Evolutionary conservation across 179 eudicot species (phyloP).

Genomic region (Silene vulgaris): DNA sequence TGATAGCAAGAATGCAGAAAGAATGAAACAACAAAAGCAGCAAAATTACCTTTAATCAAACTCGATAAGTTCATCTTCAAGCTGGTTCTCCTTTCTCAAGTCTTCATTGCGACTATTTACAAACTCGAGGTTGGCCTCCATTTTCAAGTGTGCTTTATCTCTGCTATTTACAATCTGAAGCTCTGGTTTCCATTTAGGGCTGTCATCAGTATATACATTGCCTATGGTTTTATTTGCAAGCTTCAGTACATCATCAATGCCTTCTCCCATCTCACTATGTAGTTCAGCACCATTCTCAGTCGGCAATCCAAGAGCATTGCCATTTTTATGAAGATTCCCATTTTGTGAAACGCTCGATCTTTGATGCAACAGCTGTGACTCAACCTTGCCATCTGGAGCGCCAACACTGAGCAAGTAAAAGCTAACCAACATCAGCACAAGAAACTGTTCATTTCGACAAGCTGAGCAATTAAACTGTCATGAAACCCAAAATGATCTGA

Average conservation of each 20-base stretch:
- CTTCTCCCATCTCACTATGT: constrained; percentile 30
- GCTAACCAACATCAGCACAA: background rate
- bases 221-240: constrained; percentile 34
- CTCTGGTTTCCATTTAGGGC: constrained; percentile 41
- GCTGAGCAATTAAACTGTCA: background rate
- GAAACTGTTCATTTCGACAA: background rate
- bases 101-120: constrained; percentile 57
- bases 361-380: constrained; percentile 29
- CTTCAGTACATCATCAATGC: constrained; percentile 32
- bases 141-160: constrained; percentile 45
- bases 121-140: constrained; percentile 37
- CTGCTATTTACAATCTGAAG: constrained; percentile 64
- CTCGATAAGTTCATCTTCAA: constrained; percentile 39
- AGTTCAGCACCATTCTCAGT: constrained; percentile 30
- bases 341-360: constrained; percentile 30
- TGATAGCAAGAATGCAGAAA: background rate
- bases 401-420: constrained; percentile 29
- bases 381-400: constrained; percentile 29
- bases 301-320: constrained; percentile 32
- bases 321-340: constrained; percentile 25
- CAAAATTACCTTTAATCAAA: constrained; percentile 45
- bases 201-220: constrained; percentile 48
- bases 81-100: constrained; percentile 45
- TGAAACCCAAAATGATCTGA: background rate
- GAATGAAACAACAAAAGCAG: background rate